A percentile compares a stretch with the other conserved stretches of the same genome.
Conservation (phyloP, 2,329 filamentous ascomycete genomes). For the Fusarium beomiforme region DNA sequence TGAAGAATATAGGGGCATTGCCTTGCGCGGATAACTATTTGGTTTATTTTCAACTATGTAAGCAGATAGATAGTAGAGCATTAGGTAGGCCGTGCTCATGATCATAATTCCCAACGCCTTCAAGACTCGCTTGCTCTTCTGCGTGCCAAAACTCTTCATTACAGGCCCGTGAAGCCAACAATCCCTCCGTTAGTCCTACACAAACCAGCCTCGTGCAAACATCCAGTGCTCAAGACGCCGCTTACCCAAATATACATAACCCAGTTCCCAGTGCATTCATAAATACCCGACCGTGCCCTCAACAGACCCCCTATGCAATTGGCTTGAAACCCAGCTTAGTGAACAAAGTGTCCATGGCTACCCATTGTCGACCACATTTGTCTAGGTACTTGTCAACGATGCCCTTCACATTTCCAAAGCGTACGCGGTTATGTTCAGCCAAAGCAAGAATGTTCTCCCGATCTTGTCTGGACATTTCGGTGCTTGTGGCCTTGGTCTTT, state of each 20-base stretch:
- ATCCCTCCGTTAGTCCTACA: background rate
- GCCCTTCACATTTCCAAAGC: constrained; percentile 79
- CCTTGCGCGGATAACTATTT: background rate
- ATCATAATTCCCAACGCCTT: constrained; percentile 17
- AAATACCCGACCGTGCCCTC: background rate
- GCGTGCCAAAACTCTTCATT: background rate
- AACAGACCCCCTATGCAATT: constrained; percentile 16
- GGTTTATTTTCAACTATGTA: background rate
- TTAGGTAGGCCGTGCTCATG: background rate
- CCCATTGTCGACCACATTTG: constrained; percentile 91
- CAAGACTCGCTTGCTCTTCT: constrained; percentile 3
- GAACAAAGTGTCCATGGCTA: constrained; percentile 92
- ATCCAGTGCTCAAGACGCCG: constrained; percentile 23
- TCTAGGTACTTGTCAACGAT: constrained; percentile 86
- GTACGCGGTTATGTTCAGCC: constrained; percentile 81
- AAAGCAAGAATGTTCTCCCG: constrained; percentile 75
- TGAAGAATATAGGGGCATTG: background rate
- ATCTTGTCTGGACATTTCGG: constrained; percentile 60
- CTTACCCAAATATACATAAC: constrained; percentile 8
- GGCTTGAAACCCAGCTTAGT: constrained; percentile 68
- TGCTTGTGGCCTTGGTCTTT: constrained; percentile 60
- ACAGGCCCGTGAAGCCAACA: background rate
- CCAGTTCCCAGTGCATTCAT: background rate
- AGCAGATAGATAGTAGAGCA: background rate
- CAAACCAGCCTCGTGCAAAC: background rate